Conservation (phyloP, 2,329 filamentous ascomycete species). For the Arachnomyces sp. region DNA sequence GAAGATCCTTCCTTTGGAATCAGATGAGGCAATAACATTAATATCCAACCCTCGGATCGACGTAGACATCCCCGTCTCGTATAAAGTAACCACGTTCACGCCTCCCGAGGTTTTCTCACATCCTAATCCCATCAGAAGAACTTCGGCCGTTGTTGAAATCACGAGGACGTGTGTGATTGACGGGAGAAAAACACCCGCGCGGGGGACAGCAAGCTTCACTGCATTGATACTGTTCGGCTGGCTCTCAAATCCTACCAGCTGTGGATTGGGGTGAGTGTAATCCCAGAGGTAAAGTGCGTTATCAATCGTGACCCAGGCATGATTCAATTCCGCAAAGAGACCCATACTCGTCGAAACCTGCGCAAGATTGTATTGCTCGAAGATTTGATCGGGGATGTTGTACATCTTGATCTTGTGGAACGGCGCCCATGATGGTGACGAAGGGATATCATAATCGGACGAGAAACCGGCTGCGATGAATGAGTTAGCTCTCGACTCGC, state of each 20-base stretch:
- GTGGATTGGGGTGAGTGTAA: conserved; percentile 85
- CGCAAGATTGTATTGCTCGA: conserved; percentile 83
- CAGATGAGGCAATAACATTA: conserved; percentile 68
- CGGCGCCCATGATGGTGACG: conserved; percentile 66
- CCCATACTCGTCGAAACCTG: conserved; percentile 91
- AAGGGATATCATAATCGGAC: conserved; percentile 79
- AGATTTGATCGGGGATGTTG: conserved; percentile 82
- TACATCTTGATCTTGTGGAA: conserved; percentile 84
- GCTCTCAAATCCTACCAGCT: conserved; percentile 87
- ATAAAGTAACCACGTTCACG: conserved; percentile 66
- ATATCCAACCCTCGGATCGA: conserved; percentile 70
- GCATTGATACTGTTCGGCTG: conserved; percentile 79
- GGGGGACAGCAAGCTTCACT: conserved; percentile 80
- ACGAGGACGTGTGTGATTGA: conserved; percentile 83
- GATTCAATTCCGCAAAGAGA: conserved; percentile 85
- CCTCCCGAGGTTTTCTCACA: conserved; percentile 58
- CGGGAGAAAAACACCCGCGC: conserved; percentile 76
- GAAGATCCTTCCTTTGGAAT: conserved; percentile 80
- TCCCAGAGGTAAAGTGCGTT: conserved; percentile 97
- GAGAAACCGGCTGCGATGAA: conserved; percentile 66
- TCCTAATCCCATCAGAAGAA: conserved; percentile 79
- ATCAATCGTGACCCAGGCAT: conserved; percentile 93
- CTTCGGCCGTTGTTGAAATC: conserved; percentile 76
- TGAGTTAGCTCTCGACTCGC: conserved; percentile 3
- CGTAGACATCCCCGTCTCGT: conserved; percentile 79